Evolutionary conservation across 2,329 filamentous ascomycete species (phyloP).

Genomic region (Fusarium scirpi): DNA sequence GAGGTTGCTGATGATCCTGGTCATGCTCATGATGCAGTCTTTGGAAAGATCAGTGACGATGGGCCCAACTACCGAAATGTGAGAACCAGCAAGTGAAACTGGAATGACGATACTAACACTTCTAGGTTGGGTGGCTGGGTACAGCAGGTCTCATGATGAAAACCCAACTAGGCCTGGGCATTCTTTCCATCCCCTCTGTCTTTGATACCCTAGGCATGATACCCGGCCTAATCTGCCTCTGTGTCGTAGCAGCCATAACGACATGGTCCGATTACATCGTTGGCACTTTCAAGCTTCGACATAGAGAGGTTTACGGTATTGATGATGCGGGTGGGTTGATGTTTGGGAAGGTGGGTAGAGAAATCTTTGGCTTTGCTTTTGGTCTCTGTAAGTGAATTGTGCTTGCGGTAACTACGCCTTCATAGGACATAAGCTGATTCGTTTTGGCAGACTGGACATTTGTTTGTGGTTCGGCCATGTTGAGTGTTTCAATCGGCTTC

Average conservation of each 20-base stretch:
- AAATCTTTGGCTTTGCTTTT: conserved; percentile 54
- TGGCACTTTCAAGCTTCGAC: conserved; percentile 62
- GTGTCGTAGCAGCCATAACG: conserved; percentile 57
- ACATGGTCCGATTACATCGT: conserved; percentile 64
- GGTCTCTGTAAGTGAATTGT: conserved; percentile 50
- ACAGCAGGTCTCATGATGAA: conserved; percentile 62
- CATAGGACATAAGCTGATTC: background rate
- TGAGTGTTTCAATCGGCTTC: conserved; percentile 53
- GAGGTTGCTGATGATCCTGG: conserved; percentile 8
- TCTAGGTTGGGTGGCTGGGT: conserved; percentile 58
- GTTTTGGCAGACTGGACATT: conserved; percentile 38
- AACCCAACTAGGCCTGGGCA: conserved; percentile 59
- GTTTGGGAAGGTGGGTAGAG: conserved; percentile 60
- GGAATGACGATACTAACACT: background rate
- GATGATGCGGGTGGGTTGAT: conserved; percentile 64
- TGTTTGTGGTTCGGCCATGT: conserved; percentile 36
- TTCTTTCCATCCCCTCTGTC: conserved; percentile 61
- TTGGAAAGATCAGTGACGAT: conserved; percentile 48
- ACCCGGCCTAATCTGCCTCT: conserved; percentile 59
- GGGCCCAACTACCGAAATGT: conserved; percentile 50
- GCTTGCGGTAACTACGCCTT: background rate
- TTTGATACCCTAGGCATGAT: conserved; percentile 61
- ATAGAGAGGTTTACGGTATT: conserved; percentile 65
- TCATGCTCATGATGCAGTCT: conserved; percentile 46
- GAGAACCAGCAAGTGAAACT: background rate